Evolutionary conservation across 306 rosid species (phyloP), one percentile per base, ranked within the genome.

Genomic region (Dalbergia cultrata): DNA sequence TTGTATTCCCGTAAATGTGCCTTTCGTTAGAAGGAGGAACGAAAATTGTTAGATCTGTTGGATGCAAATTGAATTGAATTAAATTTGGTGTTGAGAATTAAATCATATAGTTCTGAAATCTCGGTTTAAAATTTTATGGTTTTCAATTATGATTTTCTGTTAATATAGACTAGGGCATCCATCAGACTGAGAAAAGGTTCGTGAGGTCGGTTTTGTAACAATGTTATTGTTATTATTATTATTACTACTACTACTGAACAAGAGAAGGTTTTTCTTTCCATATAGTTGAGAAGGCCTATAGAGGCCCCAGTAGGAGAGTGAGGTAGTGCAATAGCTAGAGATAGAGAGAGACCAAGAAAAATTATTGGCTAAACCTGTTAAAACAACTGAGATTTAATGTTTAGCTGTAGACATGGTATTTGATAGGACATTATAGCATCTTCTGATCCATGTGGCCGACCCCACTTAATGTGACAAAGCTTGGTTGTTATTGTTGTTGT

Each of bases 1-100:
- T 21, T 57, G 41, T 67, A 0, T 50, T 67, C 76, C 57, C 18
- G 0, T 0, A 39, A n/a, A 26, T 22, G 34, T 11, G 31, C 5
- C 14, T 44, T 52, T 67, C 34, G 9, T 0, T 80, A 11, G 69
- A 31, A 33, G 34, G 84, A 19, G 69, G 34, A 39, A 59, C 11
- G 22, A 1, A 63, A 69, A 8, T 47, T 67, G 74, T 22, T 67
- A 58, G 86, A 88, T 88, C 87, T 34, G 82, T 70, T 57, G 56
- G 39, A 26, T 26, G 31, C 31, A 26, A 26, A 26, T 26, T 61
- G n/a, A 35, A 45, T 26, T 26, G 31, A 79, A 13, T 3, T 79
- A 26, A 62, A 44, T 56, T 45, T 80, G 52, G 39, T 26, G 43
- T 33, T 65, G 68, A 16, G 47, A 45, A 44, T 22, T 54, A n/a